Conservation (phyloP, 331 rosid species). For the Phaseolus coccineus region DNA sequence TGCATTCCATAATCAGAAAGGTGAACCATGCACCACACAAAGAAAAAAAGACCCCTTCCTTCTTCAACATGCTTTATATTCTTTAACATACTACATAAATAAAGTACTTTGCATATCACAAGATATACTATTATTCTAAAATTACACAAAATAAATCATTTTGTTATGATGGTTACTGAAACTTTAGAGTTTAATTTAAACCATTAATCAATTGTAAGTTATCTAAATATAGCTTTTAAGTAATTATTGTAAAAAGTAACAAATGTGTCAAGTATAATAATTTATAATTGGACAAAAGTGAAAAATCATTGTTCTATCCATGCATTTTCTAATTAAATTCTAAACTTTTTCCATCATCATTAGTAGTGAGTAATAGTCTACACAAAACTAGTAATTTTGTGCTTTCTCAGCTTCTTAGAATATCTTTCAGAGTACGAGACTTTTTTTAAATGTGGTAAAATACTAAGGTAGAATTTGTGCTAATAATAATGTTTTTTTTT, state of each 20-base stretch:
- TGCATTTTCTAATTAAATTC: background rate
- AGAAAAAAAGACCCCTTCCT: constrained; percentile 19
- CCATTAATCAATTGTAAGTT: background rate
- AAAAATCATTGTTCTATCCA: background rate
- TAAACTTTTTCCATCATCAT: background rate
- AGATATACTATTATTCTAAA: background rate
- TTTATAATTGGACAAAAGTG: background rate
- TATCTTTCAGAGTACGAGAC: too few relatives aligned
- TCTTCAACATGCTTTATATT: constrained; percentile 23
- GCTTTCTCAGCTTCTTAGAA: background rate
- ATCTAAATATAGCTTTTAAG: background rate
- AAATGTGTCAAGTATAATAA: background rate
- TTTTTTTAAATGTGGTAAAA: too few relatives aligned
- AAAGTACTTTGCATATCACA: constrained; percentile 27
- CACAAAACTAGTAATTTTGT: background rate
- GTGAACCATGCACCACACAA: constrained; percentile 23
- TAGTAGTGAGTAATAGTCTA: background rate
- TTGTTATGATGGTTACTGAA: background rate
- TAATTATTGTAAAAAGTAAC: background rate
- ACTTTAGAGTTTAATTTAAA: background rate
- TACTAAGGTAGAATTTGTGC: too few relatives aligned
- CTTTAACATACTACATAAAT: constrained; percentile 31
- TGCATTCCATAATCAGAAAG: constrained; percentile 48
- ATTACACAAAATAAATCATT: too few relatives aligned
- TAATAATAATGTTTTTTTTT: background rate